phyloP scores from a whole-genome alignment of 2,329 filamentous ascomycete species.

The Paraphaeosphaeria minitans region DNA sequence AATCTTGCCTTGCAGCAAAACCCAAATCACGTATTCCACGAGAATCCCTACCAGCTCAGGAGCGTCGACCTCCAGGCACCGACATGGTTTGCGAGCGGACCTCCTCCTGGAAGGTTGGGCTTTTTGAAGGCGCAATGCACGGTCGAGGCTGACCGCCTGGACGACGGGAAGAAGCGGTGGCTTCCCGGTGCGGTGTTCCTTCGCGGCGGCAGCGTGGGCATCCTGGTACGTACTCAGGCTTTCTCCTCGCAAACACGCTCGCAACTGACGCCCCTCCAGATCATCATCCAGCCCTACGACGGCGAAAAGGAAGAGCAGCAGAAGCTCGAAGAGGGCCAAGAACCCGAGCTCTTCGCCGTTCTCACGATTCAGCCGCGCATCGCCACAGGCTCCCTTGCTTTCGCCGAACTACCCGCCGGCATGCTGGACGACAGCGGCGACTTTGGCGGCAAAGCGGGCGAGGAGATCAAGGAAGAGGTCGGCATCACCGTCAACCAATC shows the following conservation, averaged over 20 bases:
- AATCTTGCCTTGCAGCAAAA: slow-evolving; percentile 55
- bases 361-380: slow-evolving; percentile 63
- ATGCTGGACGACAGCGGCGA: slow-evolving; percentile 62
- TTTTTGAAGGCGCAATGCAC: slow-evolving; percentile 62
- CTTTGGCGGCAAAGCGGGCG: slow-evolving; percentile 60
- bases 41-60: slow-evolving; percentile 57
- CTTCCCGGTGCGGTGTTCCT: slow-evolving; percentile 64
- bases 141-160: slow-evolving; percentile 57
- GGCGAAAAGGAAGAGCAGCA: slow-evolving; percentile 46
- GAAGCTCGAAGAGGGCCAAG: slow-evolving; percentile 32
- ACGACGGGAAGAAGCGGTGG: slow-evolving; percentile 43
- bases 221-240: slow-evolving; percentile 54
- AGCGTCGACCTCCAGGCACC: slow-evolving; percentile 60
- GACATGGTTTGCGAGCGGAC: slow-evolving; percentile 54
- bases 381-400: slow-evolving; percentile 59
- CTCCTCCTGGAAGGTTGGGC: slow-evolving; percentile 51
- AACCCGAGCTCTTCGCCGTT: slow-evolving; percentile 48
- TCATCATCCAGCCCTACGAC: slow-evolving; percentile 59
- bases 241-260: background rate
- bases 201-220: slow-evolving; percentile 62
- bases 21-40: slow-evolving; percentile 57
- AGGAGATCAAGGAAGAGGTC: slow-evolving; percentile 64
- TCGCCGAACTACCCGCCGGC: slow-evolving; percentile 64
- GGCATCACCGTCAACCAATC: slow-evolving; percentile 55
- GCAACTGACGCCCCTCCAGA: slow-evolving; percentile 40